Percentiles rank a stretch among this genome's conserved stretches.
Evolutionary conservation across 352 stramenopile genomes (phyloP).

Genomic region (Hyaloperonospora arabidopsidis): DNA sequence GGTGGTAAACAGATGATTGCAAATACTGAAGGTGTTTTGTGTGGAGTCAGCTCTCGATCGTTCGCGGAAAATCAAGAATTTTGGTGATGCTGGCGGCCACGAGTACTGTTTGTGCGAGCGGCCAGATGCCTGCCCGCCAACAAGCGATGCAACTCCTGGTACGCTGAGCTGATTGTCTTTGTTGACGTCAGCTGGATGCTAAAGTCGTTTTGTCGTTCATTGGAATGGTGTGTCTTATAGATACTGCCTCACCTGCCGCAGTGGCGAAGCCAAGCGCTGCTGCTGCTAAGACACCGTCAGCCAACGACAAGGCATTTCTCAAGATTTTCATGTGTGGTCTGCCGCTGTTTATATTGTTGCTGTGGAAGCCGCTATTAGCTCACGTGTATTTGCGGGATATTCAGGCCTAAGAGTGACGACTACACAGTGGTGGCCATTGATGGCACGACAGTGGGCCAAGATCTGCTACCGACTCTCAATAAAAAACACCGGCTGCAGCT

Average conservation of each 20-base stretch:
- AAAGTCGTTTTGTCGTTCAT: not conserved
- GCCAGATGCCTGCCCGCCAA: conserved; percentile 73
- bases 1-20: not conserved
- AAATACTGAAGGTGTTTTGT: not conserved
- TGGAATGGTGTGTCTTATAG: conserved; percentile 12
- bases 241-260: conserved; percentile 22
- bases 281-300: conserved; percentile 35
- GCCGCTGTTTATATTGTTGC: not conserved
- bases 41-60: conserved; percentile 54
- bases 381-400: not conserved
- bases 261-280: conserved; percentile 23
- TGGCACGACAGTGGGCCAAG: conserved; percentile 64
- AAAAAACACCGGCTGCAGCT: conserved; percentile 82
- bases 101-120: conserved; percentile 85
- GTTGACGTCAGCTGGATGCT: not conserved
- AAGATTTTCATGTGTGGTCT: conserved; percentile 82
- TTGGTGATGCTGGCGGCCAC: conserved; percentile 80
- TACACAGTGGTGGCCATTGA: conserved; percentile 85
- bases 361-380: not conserved
- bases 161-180: conserved; percentile 2
- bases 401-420: conserved; percentile 82
- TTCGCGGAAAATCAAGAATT: conserved; percentile 86
- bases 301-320: conserved; percentile 73
- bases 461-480: conserved; percentile 78
- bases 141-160: conserved; percentile 43